Evolutionary conservation across 148 eudicot species (phyloP).

Genomic region (Heliamphora exappendiculata): DNA sequence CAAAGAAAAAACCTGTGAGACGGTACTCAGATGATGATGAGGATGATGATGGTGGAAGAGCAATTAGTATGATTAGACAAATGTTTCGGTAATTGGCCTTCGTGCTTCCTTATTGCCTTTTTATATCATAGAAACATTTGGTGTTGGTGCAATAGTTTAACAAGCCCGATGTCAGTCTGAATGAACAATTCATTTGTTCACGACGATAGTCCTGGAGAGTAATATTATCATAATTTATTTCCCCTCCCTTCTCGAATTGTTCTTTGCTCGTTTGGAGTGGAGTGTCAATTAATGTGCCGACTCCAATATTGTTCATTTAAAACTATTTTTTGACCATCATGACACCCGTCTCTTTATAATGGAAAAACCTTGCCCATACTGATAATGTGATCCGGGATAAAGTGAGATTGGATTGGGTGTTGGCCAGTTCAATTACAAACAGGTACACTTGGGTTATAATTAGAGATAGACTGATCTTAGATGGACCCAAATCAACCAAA

Average conservation of each 20-base stretch:
- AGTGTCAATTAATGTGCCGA: too few species aligned
- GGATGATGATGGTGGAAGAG: slow-evolving; percentile 28
- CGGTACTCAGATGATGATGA: slow-evolving; percentile 29
- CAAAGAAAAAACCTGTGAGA: slow-evolving; percentile 43
- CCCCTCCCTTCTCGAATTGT: not conserved
- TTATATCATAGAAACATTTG: not conserved
- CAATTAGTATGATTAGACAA: slow-evolving; percentile 34
- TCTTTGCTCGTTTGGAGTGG: not conserved
- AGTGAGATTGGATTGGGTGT: not conserved
- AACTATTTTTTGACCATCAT: not conserved
- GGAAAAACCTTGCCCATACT: not conserved
- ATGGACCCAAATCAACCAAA: not conserved
- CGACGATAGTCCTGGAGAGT: not conserved
- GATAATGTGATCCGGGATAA: not conserved
- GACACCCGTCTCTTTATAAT: not conserved
- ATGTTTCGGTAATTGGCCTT: slow-evolving; percentile 48
- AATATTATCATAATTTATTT: not conserved
- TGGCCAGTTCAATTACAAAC: not conserved
- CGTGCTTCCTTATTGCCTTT: not conserved
- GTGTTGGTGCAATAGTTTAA: not conserved
- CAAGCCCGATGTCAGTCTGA: not conserved
- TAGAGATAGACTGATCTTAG: not conserved
- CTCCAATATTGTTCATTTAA: too few species aligned
- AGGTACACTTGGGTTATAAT: not conserved
- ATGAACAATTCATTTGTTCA: not conserved